Percentiles rank a stretch among this genome's conserved stretches.
These are phyloP conservation scores for Xylaria palmicola DNA, from an alignment of 495 filamentous ascomycete genomes.

Conservation along the genomic window DNA sequence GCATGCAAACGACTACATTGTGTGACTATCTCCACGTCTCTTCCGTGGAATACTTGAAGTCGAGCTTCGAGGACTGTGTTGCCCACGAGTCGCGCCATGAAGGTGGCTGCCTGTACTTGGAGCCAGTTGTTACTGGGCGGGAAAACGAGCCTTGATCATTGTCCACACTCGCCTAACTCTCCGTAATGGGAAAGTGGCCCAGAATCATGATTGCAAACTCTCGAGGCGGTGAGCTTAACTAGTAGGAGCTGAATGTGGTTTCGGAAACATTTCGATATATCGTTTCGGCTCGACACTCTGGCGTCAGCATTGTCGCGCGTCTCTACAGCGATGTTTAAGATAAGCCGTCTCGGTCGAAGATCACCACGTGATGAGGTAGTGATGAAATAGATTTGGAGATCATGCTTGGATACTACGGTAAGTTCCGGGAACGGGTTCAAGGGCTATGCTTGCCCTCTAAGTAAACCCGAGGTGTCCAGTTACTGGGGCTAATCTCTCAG, in stretches of 20 bases:
- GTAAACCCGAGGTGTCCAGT: neutral
- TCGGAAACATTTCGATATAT: slow-evolving; percentile 17
- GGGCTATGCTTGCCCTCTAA: too few relatives aligned
- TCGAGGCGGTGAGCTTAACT: neutral
- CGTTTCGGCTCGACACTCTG: slow-evolving; percentile 13
- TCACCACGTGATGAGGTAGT: neutral
- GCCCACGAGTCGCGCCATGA: neutral
- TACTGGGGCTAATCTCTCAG: neutral
- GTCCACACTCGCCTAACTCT: neutral
- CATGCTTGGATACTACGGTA: too few relatives aligned
- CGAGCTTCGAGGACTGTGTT: slow-evolving; percentile 3
- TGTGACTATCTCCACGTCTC: slow-evolving; percentile 7
- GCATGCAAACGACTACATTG: slow-evolving; percentile 11
- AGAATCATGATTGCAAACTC: neutral
- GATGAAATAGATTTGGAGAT: neutral
- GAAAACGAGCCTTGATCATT: neutral
- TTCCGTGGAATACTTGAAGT: neutral
- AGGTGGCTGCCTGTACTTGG: neutral
- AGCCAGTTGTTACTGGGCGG: neutral
- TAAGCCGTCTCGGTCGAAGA: neutral
- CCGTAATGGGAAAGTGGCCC: neutral
- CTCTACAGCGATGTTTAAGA: slow-evolving; percentile 14
- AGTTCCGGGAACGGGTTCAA: too few relatives aligned
- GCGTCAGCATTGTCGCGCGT: slow-evolving; percentile 14
- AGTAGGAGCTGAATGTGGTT: neutral